A percentile compares a stretch with the other conserved stretches of the same genome.
These are phyloP conservation scores for Chenopodium suecicum DNA, from an alignment of 148 eudicot genomes.

Conservation along the genomic window DNA sequence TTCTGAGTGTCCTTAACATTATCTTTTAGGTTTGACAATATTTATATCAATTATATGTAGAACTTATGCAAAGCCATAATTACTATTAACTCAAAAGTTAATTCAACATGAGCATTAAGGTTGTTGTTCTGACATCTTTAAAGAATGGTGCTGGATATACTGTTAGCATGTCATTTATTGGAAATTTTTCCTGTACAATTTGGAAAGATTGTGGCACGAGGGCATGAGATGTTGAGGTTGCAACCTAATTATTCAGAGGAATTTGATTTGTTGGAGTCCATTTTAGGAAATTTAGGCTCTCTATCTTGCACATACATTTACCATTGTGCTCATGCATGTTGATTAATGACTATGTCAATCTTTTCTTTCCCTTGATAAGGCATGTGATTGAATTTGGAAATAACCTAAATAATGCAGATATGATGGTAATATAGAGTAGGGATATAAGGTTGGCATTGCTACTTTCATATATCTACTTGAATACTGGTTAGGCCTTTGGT, in stretches of 20 bases:
- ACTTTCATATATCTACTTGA: background rate
- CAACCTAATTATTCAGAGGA: background rate
- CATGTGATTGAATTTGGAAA: background rate
- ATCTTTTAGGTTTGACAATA: background rate
- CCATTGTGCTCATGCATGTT: background rate
- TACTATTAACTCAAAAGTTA: background rate
- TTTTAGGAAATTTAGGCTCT: background rate
- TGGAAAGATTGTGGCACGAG: background rate
- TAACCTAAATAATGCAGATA: background rate
- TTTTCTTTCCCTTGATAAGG: background rate
- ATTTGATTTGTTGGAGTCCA: background rate
- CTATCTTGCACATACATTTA: background rate
- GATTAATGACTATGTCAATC: background rate
- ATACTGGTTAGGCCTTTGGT: background rate
- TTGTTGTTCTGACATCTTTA: background rate
- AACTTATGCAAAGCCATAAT: background rate
- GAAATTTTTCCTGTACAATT: background rate
- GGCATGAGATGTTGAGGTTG: background rate
- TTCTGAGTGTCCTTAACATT: background rate
- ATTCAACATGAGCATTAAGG: background rate
- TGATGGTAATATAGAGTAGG: background rate
- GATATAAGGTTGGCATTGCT: background rate
- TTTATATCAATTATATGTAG: background rate
- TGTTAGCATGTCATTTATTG: background rate
- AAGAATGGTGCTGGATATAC: background rate